Conservation (phyloP, 1,284 basidiomycete genomes). For the Inonotus hispidus region DNA sequence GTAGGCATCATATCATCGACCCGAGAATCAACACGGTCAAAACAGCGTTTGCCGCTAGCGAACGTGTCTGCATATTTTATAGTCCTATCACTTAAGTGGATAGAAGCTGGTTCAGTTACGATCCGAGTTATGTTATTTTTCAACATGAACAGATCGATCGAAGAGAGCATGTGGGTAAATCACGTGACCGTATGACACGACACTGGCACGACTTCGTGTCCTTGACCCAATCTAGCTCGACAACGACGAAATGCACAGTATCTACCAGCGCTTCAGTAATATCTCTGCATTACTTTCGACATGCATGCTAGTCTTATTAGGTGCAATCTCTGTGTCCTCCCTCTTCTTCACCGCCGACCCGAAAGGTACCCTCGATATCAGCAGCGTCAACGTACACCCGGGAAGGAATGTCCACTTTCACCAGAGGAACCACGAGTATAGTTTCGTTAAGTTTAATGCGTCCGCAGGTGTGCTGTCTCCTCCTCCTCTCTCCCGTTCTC, state of each 20-base stretch:
- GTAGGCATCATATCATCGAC: too few species aligned
- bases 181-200: neutral
- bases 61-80: too few species aligned
- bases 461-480: constrained; percentile 53
- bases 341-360: constrained; percentile 59
- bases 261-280: constrained; percentile 67
- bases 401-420: constrained; percentile 52
- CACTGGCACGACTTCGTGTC: neutral
- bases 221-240: neutral
- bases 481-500: constrained; percentile 9
- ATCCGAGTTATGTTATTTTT: too few species aligned
- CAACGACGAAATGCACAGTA: constrained; percentile 51
- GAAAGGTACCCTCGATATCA: constrained; percentile 50
- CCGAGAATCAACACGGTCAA: too few species aligned
- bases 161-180: neutral
- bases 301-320: constrained; percentile 74
- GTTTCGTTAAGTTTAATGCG: constrained; percentile 73
- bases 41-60: too few species aligned
- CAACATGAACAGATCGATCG: too few species aligned
- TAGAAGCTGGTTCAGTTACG: too few species aligned
- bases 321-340: constrained; percentile 65
- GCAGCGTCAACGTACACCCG: constrained; percentile 60
- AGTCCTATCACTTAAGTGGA: too few species aligned
- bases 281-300: constrained; percentile 70
- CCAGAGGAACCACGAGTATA: constrained; percentile 60